Evolutionary conservation across 2,329 filamentous ascomycete species (phyloP).

Genomic region (Tolypocladium pustulatum): DNA sequence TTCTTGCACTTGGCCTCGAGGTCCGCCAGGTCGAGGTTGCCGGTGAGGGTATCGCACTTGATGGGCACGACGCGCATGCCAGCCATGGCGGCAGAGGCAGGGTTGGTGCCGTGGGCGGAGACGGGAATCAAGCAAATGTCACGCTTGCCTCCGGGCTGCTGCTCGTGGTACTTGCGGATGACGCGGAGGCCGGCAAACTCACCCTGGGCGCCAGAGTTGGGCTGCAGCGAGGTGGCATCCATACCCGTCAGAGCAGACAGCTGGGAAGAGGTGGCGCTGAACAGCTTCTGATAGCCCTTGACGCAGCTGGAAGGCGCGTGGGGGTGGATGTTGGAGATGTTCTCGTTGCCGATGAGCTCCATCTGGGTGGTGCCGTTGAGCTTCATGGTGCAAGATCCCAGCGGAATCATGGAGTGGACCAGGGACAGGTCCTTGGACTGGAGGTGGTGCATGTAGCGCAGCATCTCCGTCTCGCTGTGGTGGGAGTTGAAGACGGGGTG

Average conservation of each 20-base stretch:
- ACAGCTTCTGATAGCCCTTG: slow-evolving; percentile 59
- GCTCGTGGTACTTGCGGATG: slow-evolving; percentile 75
- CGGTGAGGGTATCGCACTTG: slow-evolving; percentile 79
- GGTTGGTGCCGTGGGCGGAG: slow-evolving; percentile 92
- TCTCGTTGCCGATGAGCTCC: slow-evolving; percentile 69
- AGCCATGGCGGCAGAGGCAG: slow-evolving; percentile 88
- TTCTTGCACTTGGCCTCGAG: slow-evolving; percentile 82
- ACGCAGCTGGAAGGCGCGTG: slow-evolving; percentile 56
- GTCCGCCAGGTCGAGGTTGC: slow-evolving; percentile 81
- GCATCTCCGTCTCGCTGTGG: slow-evolving; percentile 87
- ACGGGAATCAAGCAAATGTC: slow-evolving; percentile 93
- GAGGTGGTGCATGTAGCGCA: slow-evolving; percentile 87
- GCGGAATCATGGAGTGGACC: slow-evolving; percentile 93
- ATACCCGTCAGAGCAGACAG: slow-evolving; percentile 80
- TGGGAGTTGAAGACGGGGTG: slow-evolving; percentile 93
- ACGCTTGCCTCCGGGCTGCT: slow-evolving; percentile 56
- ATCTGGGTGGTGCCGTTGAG: slow-evolving; percentile 91
- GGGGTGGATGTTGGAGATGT: slow-evolving; percentile 73
- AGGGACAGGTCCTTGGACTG: slow-evolving; percentile 91
- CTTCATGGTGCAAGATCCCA: slow-evolving; percentile 98
- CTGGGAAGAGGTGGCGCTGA: slow-evolving; percentile 63
- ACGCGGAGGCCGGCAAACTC: slow-evolving; percentile 86
- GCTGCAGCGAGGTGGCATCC: slow-evolving; percentile 79
- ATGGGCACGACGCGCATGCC: slow-evolving; percentile 89
- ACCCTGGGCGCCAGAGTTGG: slow-evolving; percentile 92